These are phyloP conservation scores for Cinchona pubescens DNA, from an alignment of 257 asterid species.

Conservation along the genomic window DNA sequence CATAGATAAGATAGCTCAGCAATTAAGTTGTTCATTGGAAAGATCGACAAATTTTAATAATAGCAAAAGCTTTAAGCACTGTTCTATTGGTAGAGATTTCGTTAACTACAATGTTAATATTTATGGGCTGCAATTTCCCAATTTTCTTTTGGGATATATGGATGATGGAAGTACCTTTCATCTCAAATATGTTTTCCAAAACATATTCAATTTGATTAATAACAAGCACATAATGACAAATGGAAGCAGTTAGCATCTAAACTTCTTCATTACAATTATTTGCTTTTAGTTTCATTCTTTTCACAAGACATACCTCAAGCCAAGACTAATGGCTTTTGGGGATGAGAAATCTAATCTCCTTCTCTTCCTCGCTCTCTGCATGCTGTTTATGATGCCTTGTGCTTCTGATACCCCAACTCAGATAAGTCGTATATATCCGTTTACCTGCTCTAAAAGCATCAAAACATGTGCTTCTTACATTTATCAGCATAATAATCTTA, in stretches of 20 bases:
- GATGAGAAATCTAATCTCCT: conserved; percentile 7
- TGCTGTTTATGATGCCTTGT: background rate
- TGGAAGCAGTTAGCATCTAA: conserved; percentile 3
- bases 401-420: conserved; percentile 20
- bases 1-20: background rate
- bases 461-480: conserved; percentile 54
- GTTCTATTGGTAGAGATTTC: conserved; percentile 17
- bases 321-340: conserved; percentile 44
- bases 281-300: conserved; percentile 1
- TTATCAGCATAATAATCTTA: conserved; percentile 52
- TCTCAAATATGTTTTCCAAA: background rate
- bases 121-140: conserved; percentile 1
- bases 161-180: background rate
- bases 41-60: conserved; percentile 12
- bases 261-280: background rate
- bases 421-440: conserved; percentile 28
- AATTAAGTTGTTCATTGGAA: conserved; percentile 16
- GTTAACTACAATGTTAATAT: conserved; percentile 19
- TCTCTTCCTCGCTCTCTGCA: conserved; percentile 25
- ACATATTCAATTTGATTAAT: background rate
- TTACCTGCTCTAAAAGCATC: conserved; percentile 39
- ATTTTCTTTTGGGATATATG: background rate
- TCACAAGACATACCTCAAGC: conserved; percentile 21
- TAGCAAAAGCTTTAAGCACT: background rate
- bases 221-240: conserved; percentile 17